A percentile compares a stretch with the other conserved stretches of the same genome.
Conservation (phyloP, 495 filamentous ascomycete genomes). For the Penicillium paxilli region DNA sequence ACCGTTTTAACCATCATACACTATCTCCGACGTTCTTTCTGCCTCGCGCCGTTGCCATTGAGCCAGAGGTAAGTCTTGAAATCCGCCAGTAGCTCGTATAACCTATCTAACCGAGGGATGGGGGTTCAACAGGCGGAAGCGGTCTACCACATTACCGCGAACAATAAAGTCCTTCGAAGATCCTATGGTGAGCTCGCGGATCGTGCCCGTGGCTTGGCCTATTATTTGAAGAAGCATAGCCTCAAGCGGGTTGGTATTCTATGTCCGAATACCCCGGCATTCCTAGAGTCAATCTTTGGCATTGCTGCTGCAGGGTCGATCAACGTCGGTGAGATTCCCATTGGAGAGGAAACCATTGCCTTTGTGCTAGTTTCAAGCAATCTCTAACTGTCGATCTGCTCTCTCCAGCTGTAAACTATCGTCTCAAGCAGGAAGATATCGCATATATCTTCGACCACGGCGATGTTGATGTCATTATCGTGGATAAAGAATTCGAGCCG, state of each 20-base stretch:
- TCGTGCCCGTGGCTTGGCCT: conserved; percentile 81
- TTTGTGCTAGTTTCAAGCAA: background rate
- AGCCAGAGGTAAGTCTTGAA: conserved; percentile 66
- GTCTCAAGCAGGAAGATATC: conserved; percentile 85
- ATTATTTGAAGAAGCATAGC: conserved; percentile 72
- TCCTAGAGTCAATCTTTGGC: conserved; percentile 86
- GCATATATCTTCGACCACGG: conserved; percentile 84
- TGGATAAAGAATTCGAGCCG: conserved; percentile 72
- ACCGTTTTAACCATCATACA: conserved; percentile 68
- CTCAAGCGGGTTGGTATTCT: conserved; percentile 77
- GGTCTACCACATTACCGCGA: conserved; percentile 84
- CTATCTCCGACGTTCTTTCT: conserved; percentile 91
- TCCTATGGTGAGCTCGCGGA: conserved; percentile 81
- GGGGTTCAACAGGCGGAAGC: conserved; percentile 60
- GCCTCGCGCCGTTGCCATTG: conserved; percentile 66
- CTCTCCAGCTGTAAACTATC: conserved; percentile 73
- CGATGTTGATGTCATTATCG: conserved; percentile 85
- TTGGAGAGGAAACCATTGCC: background rate
- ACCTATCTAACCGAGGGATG: background rate
- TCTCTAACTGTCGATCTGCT: background rate
- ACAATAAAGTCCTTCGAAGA: conserved; percentile 68
- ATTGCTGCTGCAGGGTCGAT: conserved; percentile 82
- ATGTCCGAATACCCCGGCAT: conserved; percentile 89
- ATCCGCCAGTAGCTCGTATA: background rate
- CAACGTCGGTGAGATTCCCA: conserved; percentile 57